Percentiles rank a stretch among this genome's conserved stretches.
phyloP scores from a whole-genome alignment of 306 rosid species.

The Cucurbita argyrosperma region DNA sequence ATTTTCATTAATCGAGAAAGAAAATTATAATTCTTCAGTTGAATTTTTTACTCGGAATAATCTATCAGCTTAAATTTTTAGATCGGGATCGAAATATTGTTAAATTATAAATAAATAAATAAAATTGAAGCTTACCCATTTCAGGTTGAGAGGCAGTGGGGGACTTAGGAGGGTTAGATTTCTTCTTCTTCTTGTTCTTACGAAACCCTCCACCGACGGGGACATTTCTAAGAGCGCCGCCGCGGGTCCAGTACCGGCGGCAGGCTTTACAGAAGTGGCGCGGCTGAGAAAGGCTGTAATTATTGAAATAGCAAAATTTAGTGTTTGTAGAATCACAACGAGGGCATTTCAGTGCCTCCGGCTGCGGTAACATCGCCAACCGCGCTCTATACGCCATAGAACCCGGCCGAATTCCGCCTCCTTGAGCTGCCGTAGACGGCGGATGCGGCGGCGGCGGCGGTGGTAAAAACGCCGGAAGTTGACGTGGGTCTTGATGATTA shows the following conservation, averaged over 20 bases:
- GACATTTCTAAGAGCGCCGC: constrained; percentile 72
- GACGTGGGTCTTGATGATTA: constrained; percentile 21
- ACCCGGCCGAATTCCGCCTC: constrained; percentile 33
- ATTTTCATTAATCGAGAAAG: no score
- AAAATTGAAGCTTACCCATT: background rate
- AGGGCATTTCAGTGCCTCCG: constrained; percentile 77
- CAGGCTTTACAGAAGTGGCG: constrained; percentile 93
- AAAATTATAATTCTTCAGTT: background rate
- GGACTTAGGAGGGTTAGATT: constrained; percentile 43
- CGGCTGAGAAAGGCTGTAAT: constrained; percentile 67
- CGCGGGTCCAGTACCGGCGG: constrained; percentile 84
- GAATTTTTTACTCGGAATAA: background rate
- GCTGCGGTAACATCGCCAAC: constrained; percentile 54
- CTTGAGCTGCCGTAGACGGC: background rate
- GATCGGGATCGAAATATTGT: background rate
- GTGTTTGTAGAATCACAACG: constrained; percentile 83
- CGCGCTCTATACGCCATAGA: constrained; percentile 88
- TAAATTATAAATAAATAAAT: no score
- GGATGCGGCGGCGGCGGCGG: constrained; percentile 3
- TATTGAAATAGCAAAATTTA: constrained; percentile 79
- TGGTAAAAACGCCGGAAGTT: constrained; percentile 25
- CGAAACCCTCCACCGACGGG: constrained; percentile 94
- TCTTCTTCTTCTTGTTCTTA: constrained; percentile 71
- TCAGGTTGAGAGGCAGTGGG: constrained; percentile 25
- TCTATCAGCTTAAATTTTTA: background rate